Evolutionary conservation across 2,329 filamentous ascomycete species (phyloP), one percentile per base, ranked within the genome.

Genomic region (Venturia aucupariae): DNA sequence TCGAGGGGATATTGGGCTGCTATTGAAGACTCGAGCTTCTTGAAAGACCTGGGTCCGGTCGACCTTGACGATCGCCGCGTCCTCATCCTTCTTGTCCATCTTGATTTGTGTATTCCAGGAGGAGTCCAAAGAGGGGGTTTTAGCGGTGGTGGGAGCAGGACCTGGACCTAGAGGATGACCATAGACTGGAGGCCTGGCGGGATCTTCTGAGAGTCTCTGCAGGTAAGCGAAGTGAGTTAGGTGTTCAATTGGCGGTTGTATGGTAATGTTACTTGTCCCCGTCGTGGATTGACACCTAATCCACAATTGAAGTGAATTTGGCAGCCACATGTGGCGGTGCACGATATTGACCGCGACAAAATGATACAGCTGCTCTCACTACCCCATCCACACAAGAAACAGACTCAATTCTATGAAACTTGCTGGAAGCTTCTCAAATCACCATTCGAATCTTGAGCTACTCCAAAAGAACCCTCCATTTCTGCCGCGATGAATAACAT

Each of bases 21-120:
- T 90, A 83, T 97, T 99, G 85, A 64, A 62, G 35, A 79, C 74
- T 71, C 70, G 81, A 97, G 94, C 94, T 88, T 99, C 94, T 82
- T 97, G 94, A 78, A 97, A 97, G 69, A 99, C 94, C 72, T 93
- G 92, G 65, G 93, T 97, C 74, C 95, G 89, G 81, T 99, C 94
- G 73, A 97, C 91, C 84, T 93, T 96, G 83, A 97, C 89, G 81
- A 97, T 85, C 75, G 90, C 88, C 75, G 88, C 90, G 82, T 99
- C 94, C 84, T 97, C 94, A 79, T 99, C 93, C 84, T 96, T 97
- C 82, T 99, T 99, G 82, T 89, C 94, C 92, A 96, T 96, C 74
- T 42, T 72, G 57, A n/a, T 41, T 32, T 27, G 59, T 41, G 19
- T 60, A n/a, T 60, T 32, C 22, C 35, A 41, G 22, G 35, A 41